Evolutionary conservation across 2,329 filamentous ascomycete species (phyloP).

Genomic region (Aspergillus fumigatiaffinis): DNA sequence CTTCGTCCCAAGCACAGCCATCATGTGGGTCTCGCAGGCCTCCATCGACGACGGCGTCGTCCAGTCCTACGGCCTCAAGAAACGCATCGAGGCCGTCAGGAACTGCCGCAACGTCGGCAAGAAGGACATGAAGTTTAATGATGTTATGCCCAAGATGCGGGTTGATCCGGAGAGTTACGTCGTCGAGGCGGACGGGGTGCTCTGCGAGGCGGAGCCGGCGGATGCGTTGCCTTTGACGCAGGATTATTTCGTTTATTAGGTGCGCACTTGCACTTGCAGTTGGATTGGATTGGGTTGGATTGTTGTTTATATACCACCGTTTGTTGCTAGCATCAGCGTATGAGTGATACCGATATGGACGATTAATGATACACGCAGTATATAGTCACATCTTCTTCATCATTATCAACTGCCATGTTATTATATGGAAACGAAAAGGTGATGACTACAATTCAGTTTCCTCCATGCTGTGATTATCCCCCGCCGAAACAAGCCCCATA

Average conservation of each 20-base stretch:
- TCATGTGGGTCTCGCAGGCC: conserved; percentile 77
- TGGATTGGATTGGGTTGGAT: not conserved
- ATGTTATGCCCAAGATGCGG: conserved; percentile 76
- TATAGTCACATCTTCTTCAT: not conserved
- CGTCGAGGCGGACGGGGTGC: conserved; percentile 77
- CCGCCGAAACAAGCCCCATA: conserved; percentile 41
- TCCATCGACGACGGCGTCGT: conserved; percentile 66
- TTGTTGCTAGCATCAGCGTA: not conserved
- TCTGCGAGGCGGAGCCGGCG: conserved; percentile 70
- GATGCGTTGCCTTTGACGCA: conserved; percentile 70
- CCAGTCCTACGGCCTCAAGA: conserved; percentile 69
- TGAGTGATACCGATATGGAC: not conserved
- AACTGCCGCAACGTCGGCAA: conserved; percentile 73
- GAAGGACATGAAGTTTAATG: conserved; percentile 86
- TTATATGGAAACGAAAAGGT: too few relatives aligned
- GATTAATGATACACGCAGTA: not conserved
- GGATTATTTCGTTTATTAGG: conserved; percentile 29
- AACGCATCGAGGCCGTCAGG: conserved; percentile 74
- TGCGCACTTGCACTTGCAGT: not conserved
- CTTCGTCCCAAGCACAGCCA: conserved; percentile 64
- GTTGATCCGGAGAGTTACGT: conserved; percentile 88
- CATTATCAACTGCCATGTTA: too few relatives aligned
- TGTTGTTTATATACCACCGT: not conserved
- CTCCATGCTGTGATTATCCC: conserved; percentile 39
- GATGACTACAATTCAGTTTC: conserved; percentile 41